phyloP scores from a whole-genome alignment of 169 alveolate species.

The Babesia bovis region DNA sequence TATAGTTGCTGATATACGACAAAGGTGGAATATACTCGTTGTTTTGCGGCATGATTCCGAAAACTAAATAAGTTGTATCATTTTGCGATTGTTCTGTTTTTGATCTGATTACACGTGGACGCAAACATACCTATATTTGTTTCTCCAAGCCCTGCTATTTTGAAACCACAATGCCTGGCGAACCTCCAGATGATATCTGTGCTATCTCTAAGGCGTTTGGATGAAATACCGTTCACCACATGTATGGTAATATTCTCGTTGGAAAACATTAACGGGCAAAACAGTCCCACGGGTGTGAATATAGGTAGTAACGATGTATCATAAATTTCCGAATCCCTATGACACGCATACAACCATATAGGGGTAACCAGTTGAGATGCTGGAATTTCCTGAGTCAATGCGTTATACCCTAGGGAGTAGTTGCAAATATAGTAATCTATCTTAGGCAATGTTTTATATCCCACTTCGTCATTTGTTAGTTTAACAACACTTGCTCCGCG shows the following conservation, averaged over 20 bases:
- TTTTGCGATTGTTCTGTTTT: slow-evolving; percentile 16
- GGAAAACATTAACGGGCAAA: slow-evolving; percentile 46
- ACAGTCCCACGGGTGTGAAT: slow-evolving; percentile 40
- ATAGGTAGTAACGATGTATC: slow-evolving; percentile 40
- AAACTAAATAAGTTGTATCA: slow-evolving; percentile 30
- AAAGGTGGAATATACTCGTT: slow-evolving; percentile 20
- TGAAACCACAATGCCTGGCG: slow-evolving; percentile 63
- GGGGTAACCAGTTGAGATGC: slow-evolving; percentile 63
- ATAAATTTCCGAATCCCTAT: slow-evolving; percentile 42
- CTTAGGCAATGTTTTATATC: slow-evolving; percentile 1
- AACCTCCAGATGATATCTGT: slow-evolving; percentile 45
- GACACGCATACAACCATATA: slow-evolving; percentile 60
- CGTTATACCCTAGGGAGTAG: slow-evolving; percentile 50
- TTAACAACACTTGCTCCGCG: slow-evolving; percentile 60
- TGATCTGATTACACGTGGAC: not conserved
- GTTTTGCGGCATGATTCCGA: slow-evolving; percentile 39
- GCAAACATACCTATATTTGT: slow-evolving; percentile 6
- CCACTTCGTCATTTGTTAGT: slow-evolving; percentile 42
- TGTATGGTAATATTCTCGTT: slow-evolving; percentile 23
- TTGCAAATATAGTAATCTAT: slow-evolving; percentile 58
- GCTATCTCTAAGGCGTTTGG: slow-evolving; percentile 34
- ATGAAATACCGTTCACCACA: slow-evolving; percentile 14
- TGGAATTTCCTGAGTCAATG: slow-evolving; percentile 14
- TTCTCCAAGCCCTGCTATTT: not conserved
- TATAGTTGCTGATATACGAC: slow-evolving; percentile 12